Evolutionary conservation across 106 monocot genomes (phyloP).

Genomic region (Platanthera guangdongensis): DNA sequence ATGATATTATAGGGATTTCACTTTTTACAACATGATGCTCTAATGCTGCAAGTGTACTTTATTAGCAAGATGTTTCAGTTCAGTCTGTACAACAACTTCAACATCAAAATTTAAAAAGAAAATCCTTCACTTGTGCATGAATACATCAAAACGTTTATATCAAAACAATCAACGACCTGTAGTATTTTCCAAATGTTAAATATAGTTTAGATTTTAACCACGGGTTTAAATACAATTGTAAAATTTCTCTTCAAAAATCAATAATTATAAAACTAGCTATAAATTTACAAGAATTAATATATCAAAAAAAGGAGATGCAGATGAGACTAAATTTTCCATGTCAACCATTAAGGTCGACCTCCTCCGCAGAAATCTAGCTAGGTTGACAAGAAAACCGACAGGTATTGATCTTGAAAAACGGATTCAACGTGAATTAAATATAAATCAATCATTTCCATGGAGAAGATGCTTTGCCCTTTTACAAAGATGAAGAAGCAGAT

Average conservation of each 20-base stretch:
- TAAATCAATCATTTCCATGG: neutral
- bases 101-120: neutral
- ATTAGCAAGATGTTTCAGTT: neutral
- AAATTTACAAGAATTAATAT: neutral
- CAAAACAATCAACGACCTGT: neutral
- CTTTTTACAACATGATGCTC: neutral
- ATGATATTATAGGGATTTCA: neutral
- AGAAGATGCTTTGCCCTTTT: slow-evolving; percentile 5
- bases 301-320: neutral
- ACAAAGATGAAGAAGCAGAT: neutral
- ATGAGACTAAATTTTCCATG: neutral
- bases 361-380: neutral
- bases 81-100: neutral
- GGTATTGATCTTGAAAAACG: neutral
- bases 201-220: neutral
- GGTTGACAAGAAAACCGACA: neutral
- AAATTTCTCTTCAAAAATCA: neutral
- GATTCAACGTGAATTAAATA: neutral
- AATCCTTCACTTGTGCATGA: neutral
- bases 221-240: neutral
- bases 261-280: neutral
- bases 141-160: neutral
- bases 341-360: neutral
- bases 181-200: neutral
- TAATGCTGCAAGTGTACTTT: neutral